Evolutionary conservation across 257 asterid species (phyloP).

Genomic region (Solanum sejunctum): DNA sequence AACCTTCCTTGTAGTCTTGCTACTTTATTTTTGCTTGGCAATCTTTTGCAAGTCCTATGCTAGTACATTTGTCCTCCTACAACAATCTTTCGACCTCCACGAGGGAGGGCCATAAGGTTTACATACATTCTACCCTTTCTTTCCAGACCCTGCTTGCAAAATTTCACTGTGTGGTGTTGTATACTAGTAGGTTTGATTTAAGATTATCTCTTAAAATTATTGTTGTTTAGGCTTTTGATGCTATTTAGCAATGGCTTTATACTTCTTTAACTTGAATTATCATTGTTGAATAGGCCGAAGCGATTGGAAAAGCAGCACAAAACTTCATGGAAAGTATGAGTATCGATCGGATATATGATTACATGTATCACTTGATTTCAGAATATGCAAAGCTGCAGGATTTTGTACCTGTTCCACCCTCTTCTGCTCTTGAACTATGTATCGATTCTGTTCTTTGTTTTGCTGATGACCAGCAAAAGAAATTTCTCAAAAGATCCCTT

Average conservation of each 20-base stretch:
- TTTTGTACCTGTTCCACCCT: conserved; percentile 37
- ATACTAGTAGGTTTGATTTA: not conserved
- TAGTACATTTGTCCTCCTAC: not conserved
- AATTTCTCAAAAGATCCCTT: conserved; percentile 25
- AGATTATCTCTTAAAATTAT: not conserved
- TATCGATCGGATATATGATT: conserved; percentile 55
- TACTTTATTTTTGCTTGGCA: not conserved
- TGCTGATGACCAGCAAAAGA: conserved; percentile 44
- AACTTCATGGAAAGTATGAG: conserved; percentile 40
- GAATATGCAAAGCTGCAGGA: conserved; percentile 49
- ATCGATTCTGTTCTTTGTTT: conserved; percentile 43
- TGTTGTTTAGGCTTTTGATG: not conserved
- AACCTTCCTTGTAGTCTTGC: not conserved
- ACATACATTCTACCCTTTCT: not conserved
- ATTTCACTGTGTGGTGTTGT: not conserved
- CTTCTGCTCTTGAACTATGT: conserved; percentile 32
- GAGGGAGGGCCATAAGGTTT: not conserved
- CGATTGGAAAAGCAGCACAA: conserved; percentile 53
- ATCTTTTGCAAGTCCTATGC: not conserved
- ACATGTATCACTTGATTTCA: conserved; percentile 48
- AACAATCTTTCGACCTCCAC: not conserved
- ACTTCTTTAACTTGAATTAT: not conserved
- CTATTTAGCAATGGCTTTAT: not conserved
- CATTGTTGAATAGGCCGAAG: conserved; percentile 30
- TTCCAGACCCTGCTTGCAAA: not conserved